These are phyloP conservation scores for Beverwykella pulmonaria DNA, from an alignment of 495 filamentous ascomycete species.

Conservation along the genomic window DNA sequence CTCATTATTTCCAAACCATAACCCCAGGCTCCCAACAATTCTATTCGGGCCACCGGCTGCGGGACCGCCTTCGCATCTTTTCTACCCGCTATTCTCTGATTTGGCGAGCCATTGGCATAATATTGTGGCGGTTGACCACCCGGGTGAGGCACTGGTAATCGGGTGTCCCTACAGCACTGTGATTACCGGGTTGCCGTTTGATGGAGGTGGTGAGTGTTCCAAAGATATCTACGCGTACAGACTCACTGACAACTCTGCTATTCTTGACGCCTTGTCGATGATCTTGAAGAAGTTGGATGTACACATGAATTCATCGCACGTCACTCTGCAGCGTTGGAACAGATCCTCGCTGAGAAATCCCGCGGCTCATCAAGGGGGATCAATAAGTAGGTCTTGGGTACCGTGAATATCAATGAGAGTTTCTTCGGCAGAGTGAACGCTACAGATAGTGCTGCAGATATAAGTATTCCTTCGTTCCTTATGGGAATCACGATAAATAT, in stretches of 20 bases:
- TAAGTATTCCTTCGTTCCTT: no score
- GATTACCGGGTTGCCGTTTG: constrained; percentile 1
- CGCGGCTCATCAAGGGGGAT: no score
- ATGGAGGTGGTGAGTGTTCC: background rate
- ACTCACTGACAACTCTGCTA: constrained; percentile 12
- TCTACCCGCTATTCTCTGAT: constrained; percentile 4
- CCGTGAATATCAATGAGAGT: no score
- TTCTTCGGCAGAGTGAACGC: no score
- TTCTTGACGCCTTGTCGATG: constrained; percentile 13
- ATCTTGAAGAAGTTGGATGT: background rate
- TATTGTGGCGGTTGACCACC: constrained; percentile 54
- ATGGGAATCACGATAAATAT: no score
- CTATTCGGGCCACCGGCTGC: constrained; percentile 9
- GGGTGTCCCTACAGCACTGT: constrained; percentile 53
- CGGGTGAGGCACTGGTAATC: constrained; percentile 54
- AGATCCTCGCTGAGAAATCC: constrained; percentile 5
- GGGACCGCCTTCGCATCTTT: constrained; percentile 9
- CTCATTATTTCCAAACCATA: background rate
- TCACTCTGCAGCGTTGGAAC: constrained; percentile 52
- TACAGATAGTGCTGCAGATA: no score
- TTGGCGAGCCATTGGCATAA: constrained; percentile 20
- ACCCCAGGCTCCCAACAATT: constrained; percentile 7
- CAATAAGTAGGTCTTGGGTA: no score
- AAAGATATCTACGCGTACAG: background rate
- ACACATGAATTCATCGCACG: constrained; percentile 10